Evolutionary conservation across 345 rosid species (phyloP), one percentile per base, ranked within the genome.

Genomic region (Brassica cretica): DNA sequence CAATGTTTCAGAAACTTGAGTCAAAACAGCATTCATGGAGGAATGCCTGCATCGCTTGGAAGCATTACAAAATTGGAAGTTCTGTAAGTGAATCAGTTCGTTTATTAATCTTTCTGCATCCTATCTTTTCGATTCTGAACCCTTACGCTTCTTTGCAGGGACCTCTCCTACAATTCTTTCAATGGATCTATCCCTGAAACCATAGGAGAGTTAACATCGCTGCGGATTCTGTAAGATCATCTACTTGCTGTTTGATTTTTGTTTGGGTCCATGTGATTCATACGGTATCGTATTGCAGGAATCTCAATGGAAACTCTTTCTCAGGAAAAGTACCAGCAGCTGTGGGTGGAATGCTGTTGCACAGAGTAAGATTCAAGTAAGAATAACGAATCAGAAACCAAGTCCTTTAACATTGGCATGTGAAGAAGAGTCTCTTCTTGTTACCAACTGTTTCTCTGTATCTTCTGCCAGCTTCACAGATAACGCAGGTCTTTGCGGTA

Each of bases 321-420:
- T 88, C 94, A 9, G 98, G 99, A 67, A 84, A 83, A 75, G 99
- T 96, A 71, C 97, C 99, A 16, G 92, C 89, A 15, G 84, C 92
- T 58, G 82, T 96, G 4, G 99, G 97, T 75, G 99, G 98, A 85
- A 89, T 89, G 76, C 93, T 96, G 77, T 83, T 96, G 84, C 91
- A 93, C 35, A 87, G 98, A 82, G 93, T 97, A 81, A 93, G 96
- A 84, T 96, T 89, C 85, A 96, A 96, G 99, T 96, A 91, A 68
- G 89, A 72, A 67, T 5, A 72, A 2, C 58, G 68, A 80, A 74
- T 8, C 25, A 71, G 49, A 65, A 41, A 41, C 67, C 67, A 56
- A 63, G 33, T 60, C 14, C 5, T 51, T 27, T 25, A 32, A 60
- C 32, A 10, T 60, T 60, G 29, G 9, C 15, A 29, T 44, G 49